Evolutionary conservation across 768 basidiomycete genomes (phyloP).

Genomic region (Lactifluus echinatus): DNA sequence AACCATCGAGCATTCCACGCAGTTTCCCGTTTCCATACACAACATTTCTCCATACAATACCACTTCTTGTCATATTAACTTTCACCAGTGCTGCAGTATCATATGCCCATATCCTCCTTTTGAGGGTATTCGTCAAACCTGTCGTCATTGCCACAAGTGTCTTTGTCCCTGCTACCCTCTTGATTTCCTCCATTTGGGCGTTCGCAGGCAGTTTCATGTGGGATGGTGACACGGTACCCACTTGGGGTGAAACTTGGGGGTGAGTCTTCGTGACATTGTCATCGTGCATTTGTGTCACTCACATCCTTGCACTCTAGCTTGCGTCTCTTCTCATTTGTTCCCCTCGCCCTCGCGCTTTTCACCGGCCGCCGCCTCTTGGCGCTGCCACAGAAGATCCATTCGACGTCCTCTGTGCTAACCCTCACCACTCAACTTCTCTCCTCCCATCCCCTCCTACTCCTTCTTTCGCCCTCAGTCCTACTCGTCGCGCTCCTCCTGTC

Average conservation of each 20-base stretch:
- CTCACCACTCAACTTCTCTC: slow-evolving; percentile 65
- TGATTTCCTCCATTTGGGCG: slow-evolving; percentile 71
- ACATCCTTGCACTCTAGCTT: slow-evolving; percentile 35
- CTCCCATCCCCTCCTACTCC: slow-evolving; percentile 64
- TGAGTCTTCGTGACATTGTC: slow-evolving; percentile 30
- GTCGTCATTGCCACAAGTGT: slow-evolving; percentile 72
- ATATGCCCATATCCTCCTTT: slow-evolving; percentile 64
- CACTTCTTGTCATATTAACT: slow-evolving; percentile 64
- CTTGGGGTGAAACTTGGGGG: slow-evolving; percentile 81
- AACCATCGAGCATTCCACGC: slow-evolving; percentile 29
- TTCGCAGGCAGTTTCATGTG: slow-evolving; percentile 73
- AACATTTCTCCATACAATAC: slow-evolving; percentile 68
- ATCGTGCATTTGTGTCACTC: not conserved
- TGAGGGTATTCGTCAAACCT: slow-evolving; percentile 76
- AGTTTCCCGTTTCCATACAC: slow-evolving; percentile 59
- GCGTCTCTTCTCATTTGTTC: slow-evolving; percentile 69
- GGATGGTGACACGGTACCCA: slow-evolving; percentile 45
- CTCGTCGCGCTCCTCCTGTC: slow-evolving; percentile 57
- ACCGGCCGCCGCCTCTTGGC: slow-evolving; percentile 65
- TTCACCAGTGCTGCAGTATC: slow-evolving; percentile 61
- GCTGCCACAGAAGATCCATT: slow-evolving; percentile 63
- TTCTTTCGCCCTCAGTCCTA: slow-evolving; percentile 66
- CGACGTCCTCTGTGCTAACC: slow-evolving; percentile 46
- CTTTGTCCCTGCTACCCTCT: slow-evolving; percentile 64
- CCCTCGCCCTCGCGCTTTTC: slow-evolving; percentile 57